Percentiles rank a stretch among this genome's conserved stretches.
phyloP scores from a whole-genome alignment of 768 basidiomycete species.

The Leccinellum luteum region DNA sequence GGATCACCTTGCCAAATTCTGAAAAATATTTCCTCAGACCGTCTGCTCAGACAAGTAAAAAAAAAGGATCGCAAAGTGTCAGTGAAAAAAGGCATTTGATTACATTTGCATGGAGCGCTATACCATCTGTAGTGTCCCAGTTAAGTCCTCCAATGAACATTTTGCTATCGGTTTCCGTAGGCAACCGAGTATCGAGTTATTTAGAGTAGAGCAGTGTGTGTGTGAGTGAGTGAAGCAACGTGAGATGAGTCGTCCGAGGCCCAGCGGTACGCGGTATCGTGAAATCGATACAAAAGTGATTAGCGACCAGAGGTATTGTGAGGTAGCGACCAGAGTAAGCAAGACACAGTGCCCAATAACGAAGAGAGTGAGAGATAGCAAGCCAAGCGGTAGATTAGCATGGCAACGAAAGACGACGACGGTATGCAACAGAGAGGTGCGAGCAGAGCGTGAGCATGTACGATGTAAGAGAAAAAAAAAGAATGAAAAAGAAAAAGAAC shows the following conservation, averaged over 20 bases:
- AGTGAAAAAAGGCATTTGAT: slow-evolving; percentile 24
- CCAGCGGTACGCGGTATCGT: slow-evolving; percentile 39
- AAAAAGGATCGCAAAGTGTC: slow-evolving; percentile 22
- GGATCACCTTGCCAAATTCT: slow-evolving; percentile 69
- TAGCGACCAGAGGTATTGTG: slow-evolving; percentile 35
- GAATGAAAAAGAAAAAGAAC: neutral
- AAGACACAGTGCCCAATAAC: slow-evolving; percentile 30
- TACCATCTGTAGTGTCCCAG: slow-evolving; percentile 93
- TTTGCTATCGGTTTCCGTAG: slow-evolving; percentile 57
- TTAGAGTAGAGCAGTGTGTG: slow-evolving; percentile 24
- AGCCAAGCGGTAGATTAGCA: slow-evolving; percentile 28
- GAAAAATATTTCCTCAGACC: slow-evolving; percentile 69
- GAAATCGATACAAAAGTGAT: slow-evolving; percentile 33
- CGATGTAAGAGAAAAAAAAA: slow-evolving; percentile 12
- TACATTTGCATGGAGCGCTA: slow-evolving; percentile 30
- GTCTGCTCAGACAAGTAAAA: slow-evolving; percentile 40
- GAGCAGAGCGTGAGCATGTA: slow-evolving; percentile 17
- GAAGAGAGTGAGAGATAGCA: slow-evolving; percentile 21
- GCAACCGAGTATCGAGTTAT: slow-evolving; percentile 29
- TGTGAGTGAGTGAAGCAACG: slow-evolving; percentile 21
- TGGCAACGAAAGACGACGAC: slow-evolving; percentile 17
- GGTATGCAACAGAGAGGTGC: slow-evolving; percentile 4
- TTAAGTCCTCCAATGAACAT: slow-evolving; percentile 89
- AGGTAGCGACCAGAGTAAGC: slow-evolving; percentile 32
- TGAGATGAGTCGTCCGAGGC: slow-evolving; percentile 28